Base-by-base conservation (phyloP, 176 grass and related monocot species). In the Rhynchospora tenuis region DNA sequence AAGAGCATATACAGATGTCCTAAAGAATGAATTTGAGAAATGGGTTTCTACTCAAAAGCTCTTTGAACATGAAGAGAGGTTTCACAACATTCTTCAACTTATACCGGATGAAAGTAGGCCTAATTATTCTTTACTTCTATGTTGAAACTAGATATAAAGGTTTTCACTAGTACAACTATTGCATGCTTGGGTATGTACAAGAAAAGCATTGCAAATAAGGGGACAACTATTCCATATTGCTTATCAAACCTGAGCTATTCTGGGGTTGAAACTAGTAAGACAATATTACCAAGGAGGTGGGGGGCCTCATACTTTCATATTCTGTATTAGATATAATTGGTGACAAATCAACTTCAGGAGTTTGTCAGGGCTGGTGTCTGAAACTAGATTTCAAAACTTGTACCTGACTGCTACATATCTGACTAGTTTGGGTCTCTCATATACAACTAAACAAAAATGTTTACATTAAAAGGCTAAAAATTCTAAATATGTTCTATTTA, bases 41-140 rank as follows among this genome's bases (percentile, higher is more conserved):
- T 59, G 94, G 56, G 78, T 98, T 81, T 26, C 46, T 64, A 88
- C 55, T 62, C 93, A 98, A 78, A 90, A 98, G 44, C 80, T 98
- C 33, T 86, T 95, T 71, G 82, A 88, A 84, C 91, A 88, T 51
- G 91, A 91, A 81, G 95, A 91, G 65, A 95, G 86, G 85, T 95
- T 65, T 78, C 89, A 89, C 57, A 98, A 95, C 74, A 93, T 98
- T 80, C 89, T 98, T 80, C 89, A 93, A 78, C 82, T 91, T 70
- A 91, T 98, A 78, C 92, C 96, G 48, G 92, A 95, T 72, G 92
- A 94, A 88, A 88, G 92, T 93, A 91, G 89, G 87, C 43, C 33
- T 81, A 64, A n/a, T 47, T 63, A 14, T 22, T n/a, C 58, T 38
- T 76, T 44, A 1, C 0, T 29, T 22, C 47, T 76, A 29, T 76